Percentiles rank a stretch among this genome's conserved stretches.
Evolutionary conservation across 1,284 basidiomycete genomes (phyloP).

Genomic region (Wallemia hederae): DNA sequence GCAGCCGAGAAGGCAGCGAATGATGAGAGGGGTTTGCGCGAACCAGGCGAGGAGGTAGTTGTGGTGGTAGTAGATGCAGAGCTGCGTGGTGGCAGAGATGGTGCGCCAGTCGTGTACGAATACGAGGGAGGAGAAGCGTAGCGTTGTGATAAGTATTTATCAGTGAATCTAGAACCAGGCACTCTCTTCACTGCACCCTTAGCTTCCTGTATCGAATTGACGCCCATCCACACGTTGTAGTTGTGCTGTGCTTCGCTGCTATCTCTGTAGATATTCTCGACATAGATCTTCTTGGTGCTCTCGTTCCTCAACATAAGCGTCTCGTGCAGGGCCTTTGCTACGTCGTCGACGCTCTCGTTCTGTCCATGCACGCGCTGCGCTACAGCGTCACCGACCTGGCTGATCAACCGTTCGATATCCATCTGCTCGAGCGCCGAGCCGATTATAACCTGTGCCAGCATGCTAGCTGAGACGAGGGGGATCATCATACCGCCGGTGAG

Average conservation of each 20-base stretch:
- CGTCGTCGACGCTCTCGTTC: constrained; percentile 80
- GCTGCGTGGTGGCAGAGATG: constrained; percentile 8
- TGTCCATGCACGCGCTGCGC: constrained; percentile 54
- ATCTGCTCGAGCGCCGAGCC: constrained; percentile 91
- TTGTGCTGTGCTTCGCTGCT: constrained; percentile 68
- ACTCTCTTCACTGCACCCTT: constrained; percentile 52
- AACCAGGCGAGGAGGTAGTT: constrained; percentile 22
- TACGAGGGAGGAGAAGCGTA: constrained; percentile 24
- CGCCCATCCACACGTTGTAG: constrained; percentile 53
- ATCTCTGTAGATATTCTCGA: constrained; percentile 79
- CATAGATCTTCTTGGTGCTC: constrained; percentile 79
- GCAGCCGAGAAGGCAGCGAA: constrained; percentile 70
- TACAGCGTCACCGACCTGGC: constrained; percentile 75
- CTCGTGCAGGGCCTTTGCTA: constrained; percentile 57
- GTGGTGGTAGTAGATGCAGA: constrained; percentile 8
- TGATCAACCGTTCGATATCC: constrained; percentile 87
- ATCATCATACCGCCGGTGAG: constrained; percentile 87
- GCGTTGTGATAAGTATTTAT: constrained; percentile 51
- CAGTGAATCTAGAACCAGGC: constrained; percentile 62
- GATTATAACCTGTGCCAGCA: constrained; percentile 80
- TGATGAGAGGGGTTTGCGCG: constrained; percentile 55
- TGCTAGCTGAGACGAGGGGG: constrained; percentile 24
- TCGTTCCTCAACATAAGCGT: constrained; percentile 71
- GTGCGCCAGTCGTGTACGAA: constrained; percentile 18
- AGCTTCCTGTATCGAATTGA: constrained; percentile 41